These are phyloP conservation scores for Cyclotella sp. DNA, from an alignment of 108 stramenopile genomes.

Conservation along the genomic window DNA sequence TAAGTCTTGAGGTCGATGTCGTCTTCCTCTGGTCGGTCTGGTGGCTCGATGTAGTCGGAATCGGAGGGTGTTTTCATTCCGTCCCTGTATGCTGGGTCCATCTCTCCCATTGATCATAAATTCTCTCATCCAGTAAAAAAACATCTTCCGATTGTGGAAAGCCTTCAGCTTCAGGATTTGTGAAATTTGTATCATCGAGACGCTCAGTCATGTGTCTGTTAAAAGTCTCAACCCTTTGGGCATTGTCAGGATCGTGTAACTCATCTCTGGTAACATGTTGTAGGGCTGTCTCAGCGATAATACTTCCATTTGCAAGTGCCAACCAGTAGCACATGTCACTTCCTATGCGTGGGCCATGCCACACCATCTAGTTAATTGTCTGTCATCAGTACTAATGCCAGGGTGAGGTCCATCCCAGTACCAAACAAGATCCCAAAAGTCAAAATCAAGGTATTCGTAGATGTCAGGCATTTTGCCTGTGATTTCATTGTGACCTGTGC, in stretches of 20 bases:
- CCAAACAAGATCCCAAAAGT: conserved; percentile 4
- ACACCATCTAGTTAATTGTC: conserved; percentile 2
- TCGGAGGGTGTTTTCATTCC: neutral
- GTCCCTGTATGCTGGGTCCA: neutral
- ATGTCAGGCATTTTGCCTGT: conserved; percentile 44
- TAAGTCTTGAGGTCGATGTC: neutral
- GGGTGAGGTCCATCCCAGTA: neutral
- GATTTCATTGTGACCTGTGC: conserved; percentile 22
- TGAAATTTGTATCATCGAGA: conserved; percentile 2
- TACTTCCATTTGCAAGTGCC: conserved; percentile 17
- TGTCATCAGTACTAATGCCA: neutral
- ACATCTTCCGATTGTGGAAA: neutral
- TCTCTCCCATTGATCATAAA: neutral
- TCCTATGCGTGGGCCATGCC: conserved; percentile 32
- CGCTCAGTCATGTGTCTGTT: neutral
- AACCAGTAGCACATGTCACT: conserved; percentile 48
- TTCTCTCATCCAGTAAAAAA: neutral
- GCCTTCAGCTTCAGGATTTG: neutral
- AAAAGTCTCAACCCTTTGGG: neutral
- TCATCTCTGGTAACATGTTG: conserved; percentile 12
- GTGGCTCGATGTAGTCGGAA: neutral
- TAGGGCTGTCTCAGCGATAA: conserved; percentile 44
- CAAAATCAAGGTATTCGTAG: conserved; percentile 7
- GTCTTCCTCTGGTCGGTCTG: neutral
- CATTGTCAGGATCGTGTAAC: neutral